Base-by-base conservation (phyloP, 176 grass and related monocot species). In the Puccinellia tenuiflora region DNA sequence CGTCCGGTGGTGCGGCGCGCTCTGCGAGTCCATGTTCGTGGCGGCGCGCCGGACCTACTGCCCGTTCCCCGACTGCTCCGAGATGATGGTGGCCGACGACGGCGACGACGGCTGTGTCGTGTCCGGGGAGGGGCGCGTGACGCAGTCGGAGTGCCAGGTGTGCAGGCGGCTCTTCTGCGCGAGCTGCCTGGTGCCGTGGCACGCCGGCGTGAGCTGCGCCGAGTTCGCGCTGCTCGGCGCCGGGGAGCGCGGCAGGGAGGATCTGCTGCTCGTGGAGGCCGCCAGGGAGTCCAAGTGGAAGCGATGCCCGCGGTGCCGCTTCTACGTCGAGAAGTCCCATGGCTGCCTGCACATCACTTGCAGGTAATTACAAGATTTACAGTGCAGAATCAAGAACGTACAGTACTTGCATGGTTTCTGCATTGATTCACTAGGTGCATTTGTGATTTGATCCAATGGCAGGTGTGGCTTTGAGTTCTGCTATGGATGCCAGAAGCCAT, bases 291-390 rank as follows among this genome's bases (percentile, higher is more conserved):
- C 86, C 25, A 89, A 85, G 13, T 97, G 95, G 95, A 86, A 82
- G 75, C 87, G 88, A 16, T 94, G 95, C 75, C 92, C 90, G 7
- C 65, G 77, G 0, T 97, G 95, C 92, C 81, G 76, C 69, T 94
- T 85, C 78, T 94, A 84, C 39, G 88, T 94, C 9, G 88, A 94
- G 84, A 86, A 88, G 86, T 86, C 66, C 3, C 6, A 24, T 3
- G 90, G 90, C 38, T 97, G 92, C 70, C 51, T 89, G 64, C 92
- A 91, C 81, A 91, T 97, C 34, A 91, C 62, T 6, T 97, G 95
- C 95, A 88, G 94, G 94, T 22, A 68, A 40, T 22, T 68, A 59
- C 11, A 40, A 40, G 39, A 26, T 59, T 38, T 35, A 17, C 3
- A 0, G 7, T 65, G 3, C 37, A 42, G 66, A 69, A n/a, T n/a